Base-by-base conservation (phyloP, 192 early-diverging fungal species). In the Backusella macrospora region DNA sequence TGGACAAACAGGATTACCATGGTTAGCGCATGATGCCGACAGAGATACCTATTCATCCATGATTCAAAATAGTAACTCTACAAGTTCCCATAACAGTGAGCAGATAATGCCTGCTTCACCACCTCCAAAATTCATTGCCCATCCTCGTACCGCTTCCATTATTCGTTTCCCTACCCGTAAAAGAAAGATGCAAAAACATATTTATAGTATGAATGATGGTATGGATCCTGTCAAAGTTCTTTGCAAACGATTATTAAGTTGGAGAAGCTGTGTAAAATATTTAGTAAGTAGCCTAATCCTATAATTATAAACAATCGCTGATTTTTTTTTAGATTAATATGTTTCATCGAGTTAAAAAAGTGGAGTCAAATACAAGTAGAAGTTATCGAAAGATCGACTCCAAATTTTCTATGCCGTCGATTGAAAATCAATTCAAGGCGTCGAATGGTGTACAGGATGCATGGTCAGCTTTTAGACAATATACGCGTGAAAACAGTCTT, bases 161-260 rank as follows among this genome's bases (percentile, higher is more conserved):
- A 13, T 66, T 43, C 65, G 65, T 13, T 21, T 66, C 40, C 65
- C 65, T 18, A 66, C 65, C 40, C 65, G 39, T 42, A 66, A 66
- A 21, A 39, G 65, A 66, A 66, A 38, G 39, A 66, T 66, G 40
- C 65, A 66, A 66, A 66, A 66, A 9, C 40, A 66, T 6, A 40
- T 66, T n/a, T 66, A 66, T 21, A 66, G 39, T 14, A 66, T 66
- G 65, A 66, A 66, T 10, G 65, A 66, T 42, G 65, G 65, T 4
- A 18, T 66, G 9, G 65, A 66, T 43, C 65, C 65, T 18, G 65
- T 66, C 4, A 66, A 66, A 18, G 65, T 66, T 40, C 40, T 66
- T 5, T 66, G 65, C 5, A 40, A 66, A 12, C 37, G 65, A 10
- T 23, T 66, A n/a, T 18, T 40, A 6, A 40, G 38, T 39, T 66